Evolutionary conservation across 441 rosid genomes (phyloP), one percentile per base, ranked within the genome.

Genomic region (Populus hybrid): DNA sequence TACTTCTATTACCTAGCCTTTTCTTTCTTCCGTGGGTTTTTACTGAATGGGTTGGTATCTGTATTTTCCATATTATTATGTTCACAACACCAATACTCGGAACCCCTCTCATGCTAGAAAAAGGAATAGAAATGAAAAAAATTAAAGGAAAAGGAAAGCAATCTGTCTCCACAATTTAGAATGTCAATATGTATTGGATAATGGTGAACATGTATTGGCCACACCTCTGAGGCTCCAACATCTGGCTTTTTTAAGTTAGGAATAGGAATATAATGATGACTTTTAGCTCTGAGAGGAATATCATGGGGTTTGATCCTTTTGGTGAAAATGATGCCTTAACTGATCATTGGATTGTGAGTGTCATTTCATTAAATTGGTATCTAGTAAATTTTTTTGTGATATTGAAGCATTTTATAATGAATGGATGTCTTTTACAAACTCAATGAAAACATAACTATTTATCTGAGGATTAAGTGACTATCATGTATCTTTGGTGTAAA

Each of bases 401-500:
- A 36, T 36, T 7, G 53, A 26, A 71, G n/a, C 63, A 61, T 21
- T n/a, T 73, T 28, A 35, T 14, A 14, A 21, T 31, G 50, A 73
- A 61, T 20, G 56, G 2, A 50, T 4, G 56, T 50, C 56, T 50
- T 16, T 50, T 50, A 50, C 56, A 50, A 50, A 14, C 56, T 50
- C 56, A 50, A 50, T 50, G 56, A 14, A 50, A 50, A 50, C 6
- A 50, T 14, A 50, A 28, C 3, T 21, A 11, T 73, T 61, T 33
- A 14, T 72, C 42, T 2, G 33, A 31, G 23, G 14, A 28, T 21
- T 16, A 53, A 8, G 40, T 1, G 56, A 50, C 28, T 74, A 23
- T 69, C 59, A 21, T 6, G 45, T 36, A 33, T 74, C 20, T 74
- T 67, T 64, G 35, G 56, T 74, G 65, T 12, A 63, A 23, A 73